Percentiles rank a stretch among this genome's conserved stretches.
Conservation (phyloP, 2,329 filamentous ascomycete genomes). For the Diaporthe vaccinii region DNA sequence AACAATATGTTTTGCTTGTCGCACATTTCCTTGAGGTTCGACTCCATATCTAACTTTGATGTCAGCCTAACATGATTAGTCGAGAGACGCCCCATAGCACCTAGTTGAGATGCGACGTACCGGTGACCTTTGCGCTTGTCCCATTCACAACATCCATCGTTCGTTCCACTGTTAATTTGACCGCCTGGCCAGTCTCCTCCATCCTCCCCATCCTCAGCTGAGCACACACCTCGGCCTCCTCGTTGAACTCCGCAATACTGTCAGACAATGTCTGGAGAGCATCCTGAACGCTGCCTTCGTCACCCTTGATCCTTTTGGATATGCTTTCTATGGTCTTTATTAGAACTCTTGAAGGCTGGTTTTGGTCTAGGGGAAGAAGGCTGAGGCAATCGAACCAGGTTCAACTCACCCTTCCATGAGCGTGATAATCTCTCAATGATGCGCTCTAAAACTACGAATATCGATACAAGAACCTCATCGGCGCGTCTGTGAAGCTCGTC, state of each 20-base stretch:
- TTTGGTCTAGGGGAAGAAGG: rapidly evolving
- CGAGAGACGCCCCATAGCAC: neutral
- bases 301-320: neutral
- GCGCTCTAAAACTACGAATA: neutral
- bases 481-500: neutral
- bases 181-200: neutral
- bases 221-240: neutral
- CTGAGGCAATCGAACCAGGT: rapidly evolving
- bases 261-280: neutral
- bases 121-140: neutral
- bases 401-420: neutral
- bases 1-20: neutral
- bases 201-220: neutral
- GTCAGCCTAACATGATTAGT: neutral
- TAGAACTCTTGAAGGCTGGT: neutral
- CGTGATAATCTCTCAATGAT: neutral
- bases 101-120: neutral
- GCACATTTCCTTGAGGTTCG: neutral
- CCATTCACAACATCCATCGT: neutral
- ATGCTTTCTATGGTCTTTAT: neutral
- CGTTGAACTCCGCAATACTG: neutral
- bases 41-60: neutral
- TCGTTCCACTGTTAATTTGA: neutral
- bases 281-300: neutral
- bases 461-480: neutral